These are phyloP conservation scores for Chrysophaeum taylorii DNA, from an alignment of 352 stramenopile species.

Conservation along the genomic window DNA sequence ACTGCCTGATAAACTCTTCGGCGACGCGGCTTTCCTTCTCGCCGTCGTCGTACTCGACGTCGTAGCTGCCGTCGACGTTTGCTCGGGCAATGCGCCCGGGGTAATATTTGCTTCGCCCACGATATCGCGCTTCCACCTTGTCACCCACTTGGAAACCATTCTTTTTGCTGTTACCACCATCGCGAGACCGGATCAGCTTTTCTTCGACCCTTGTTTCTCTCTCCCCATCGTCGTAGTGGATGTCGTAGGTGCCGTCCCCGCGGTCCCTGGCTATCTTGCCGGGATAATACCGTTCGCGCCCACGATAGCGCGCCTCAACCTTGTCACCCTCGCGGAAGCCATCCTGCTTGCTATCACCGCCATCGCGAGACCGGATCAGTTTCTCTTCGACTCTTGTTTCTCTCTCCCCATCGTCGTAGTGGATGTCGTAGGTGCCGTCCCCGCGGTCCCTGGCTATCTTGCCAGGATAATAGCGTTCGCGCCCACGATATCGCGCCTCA, in stretches of 20 bases:
- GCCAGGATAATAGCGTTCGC: constrained; percentile 46
- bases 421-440: constrained; percentile 45
- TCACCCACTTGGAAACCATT: constrained; percentile 42
- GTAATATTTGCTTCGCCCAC: constrained; percentile 39
- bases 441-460: neutral
- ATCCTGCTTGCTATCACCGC: constrained; percentile 50
- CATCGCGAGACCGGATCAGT: constrained; percentile 42
- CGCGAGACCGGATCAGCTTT: constrained; percentile 27
- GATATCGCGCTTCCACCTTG: constrained; percentile 52
- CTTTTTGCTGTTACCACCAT: too few relatives aligned
- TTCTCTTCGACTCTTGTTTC: neutral
- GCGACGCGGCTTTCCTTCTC: neutral
- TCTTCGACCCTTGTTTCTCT: constrained; percentile 42
- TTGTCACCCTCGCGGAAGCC: constrained; percentile 31
- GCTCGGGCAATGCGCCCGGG: constrained; percentile 43
- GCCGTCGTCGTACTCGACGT: constrained; percentile 32
- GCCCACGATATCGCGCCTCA: constrained; percentile 53
- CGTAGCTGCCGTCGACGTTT: constrained; percentile 47
- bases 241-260: constrained; percentile 53
- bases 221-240: constrained; percentile 63
- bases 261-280: constrained; percentile 49
- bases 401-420: constrained; percentile 51
- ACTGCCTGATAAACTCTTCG: too few relatives aligned
- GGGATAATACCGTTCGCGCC: constrained; percentile 52
- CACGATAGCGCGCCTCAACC: constrained; percentile 55